Evolutionary conservation across 768 basidiomycete species (phyloP).

Genomic region (Trametes villosa): DNA sequence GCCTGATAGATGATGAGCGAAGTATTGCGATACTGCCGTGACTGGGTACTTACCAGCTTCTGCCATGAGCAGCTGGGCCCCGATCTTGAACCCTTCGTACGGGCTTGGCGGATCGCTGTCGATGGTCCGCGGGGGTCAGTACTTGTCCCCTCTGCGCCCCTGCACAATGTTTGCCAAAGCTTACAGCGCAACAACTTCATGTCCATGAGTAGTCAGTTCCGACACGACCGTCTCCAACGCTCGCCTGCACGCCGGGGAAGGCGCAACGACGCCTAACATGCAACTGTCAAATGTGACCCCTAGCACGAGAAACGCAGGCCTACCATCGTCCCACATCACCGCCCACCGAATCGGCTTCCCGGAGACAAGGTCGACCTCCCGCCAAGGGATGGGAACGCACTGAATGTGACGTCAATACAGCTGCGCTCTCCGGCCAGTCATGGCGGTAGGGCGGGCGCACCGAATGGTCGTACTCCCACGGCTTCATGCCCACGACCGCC

Average conservation of each 20-base stretch:
- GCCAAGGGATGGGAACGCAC: slow-evolving; percentile 50
- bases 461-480: slow-evolving; percentile 49
- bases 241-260: slow-evolving; percentile 46
- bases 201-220: slow-evolving; percentile 40
- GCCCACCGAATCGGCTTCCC: slow-evolving; percentile 44
- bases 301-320: not conserved
- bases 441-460: slow-evolving; percentile 30
- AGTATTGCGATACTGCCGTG: not conserved
- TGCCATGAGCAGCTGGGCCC: slow-evolving; percentile 28
- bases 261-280: slow-evolving; percentile 35
- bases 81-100: slow-evolving; percentile 29
- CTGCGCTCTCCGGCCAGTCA: not conserved
- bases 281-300: not conserved
- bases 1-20: slow-evolving; percentile 1
- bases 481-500: slow-evolving; percentile 44
- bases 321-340: slow-evolving; percentile 49
- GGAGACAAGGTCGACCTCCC: slow-evolving; percentile 35
- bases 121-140: not conserved
- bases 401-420: slow-evolving; percentile 17
- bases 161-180: not conserved
- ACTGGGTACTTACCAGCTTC: slow-evolving; percentile 29
- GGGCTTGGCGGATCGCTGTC: slow-evolving; percentile 37
- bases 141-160: not conserved
- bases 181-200: slow-evolving; percentile 45
- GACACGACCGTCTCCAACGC: slow-evolving; percentile 42